These are phyloP conservation scores for Tetragonia tetragonoides DNA, from an alignment of 148 eudicot genomes.

Conservation along the genomic window DNA sequence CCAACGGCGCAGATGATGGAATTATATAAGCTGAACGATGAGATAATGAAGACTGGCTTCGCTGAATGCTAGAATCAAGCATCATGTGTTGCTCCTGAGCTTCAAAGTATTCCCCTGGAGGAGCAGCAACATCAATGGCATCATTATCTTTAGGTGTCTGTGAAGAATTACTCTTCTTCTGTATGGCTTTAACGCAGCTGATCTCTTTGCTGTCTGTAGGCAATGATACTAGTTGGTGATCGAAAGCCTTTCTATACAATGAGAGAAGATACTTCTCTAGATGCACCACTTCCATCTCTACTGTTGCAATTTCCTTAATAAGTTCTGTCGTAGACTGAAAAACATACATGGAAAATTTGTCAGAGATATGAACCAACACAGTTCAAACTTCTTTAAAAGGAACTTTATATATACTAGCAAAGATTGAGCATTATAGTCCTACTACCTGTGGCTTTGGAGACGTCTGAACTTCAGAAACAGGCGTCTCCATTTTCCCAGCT, in stretches of 20 bases:
- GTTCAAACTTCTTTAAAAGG: neutral
- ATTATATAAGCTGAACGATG: constrained; percentile 41
- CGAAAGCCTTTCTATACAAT: constrained; percentile 55
- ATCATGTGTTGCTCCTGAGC: constrained; percentile 25
- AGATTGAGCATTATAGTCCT: neutral
- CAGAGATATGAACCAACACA: neutral
- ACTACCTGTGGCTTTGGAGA: constrained; percentile 27
- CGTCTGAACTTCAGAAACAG: constrained; percentile 16
- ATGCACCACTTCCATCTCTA: constrained; percentile 69
- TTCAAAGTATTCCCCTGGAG: constrained; percentile 11
- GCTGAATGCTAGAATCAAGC: constrained; percentile 47
- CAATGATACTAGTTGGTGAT: constrained; percentile 25
- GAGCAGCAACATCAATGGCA: neutral
- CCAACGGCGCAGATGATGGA: constrained; percentile 36
- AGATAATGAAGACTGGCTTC: constrained; percentile 76
- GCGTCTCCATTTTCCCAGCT: constrained; percentile 14
- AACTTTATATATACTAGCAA: neutral
- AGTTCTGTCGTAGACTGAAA: constrained; percentile 65
- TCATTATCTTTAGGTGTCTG: constrained; percentile 1
- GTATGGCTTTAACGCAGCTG: neutral
- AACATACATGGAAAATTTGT: neutral
- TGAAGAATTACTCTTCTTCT: neutral
- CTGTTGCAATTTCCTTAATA: constrained; percentile 61
- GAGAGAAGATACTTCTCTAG: constrained; percentile 76
- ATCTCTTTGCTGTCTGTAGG: constrained; percentile 2